Conservation (phyloP, 1,139 yeast species). For the Casaregolazyma suthepensis region DNA sequence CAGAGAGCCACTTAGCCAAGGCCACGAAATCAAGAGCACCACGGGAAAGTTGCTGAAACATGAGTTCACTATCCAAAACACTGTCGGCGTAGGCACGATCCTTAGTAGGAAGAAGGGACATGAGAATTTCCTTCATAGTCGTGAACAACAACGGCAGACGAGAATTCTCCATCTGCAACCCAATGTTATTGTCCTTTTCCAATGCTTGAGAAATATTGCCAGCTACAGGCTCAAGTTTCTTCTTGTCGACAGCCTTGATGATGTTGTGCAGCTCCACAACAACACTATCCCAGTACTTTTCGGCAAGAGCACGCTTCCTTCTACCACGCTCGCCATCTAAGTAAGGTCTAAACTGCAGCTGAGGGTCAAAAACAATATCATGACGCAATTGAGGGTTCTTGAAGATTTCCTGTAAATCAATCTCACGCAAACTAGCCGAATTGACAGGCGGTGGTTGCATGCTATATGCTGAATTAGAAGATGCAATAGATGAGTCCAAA, state of each 20-base stretch:
- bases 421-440: slow-evolving; percentile 74
- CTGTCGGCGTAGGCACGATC: slow-evolving; percentile 67
- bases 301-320: slow-evolving; percentile 67
- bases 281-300: slow-evolving; percentile 78
- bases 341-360: slow-evolving; percentile 86
- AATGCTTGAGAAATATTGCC: slow-evolving; percentile 1
- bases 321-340: slow-evolving; percentile 86
- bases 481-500: slow-evolving; percentile 13
- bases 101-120: slow-evolving; percentile 70
- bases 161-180: slow-evolving; percentile 25
- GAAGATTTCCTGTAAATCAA: slow-evolving; percentile 81
- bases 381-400: slow-evolving; percentile 91
- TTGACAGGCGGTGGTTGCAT: slow-evolving; percentile 72
- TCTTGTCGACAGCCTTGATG: slow-evolving; percentile 10
- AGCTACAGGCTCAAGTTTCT: slow-evolving; percentile 8
- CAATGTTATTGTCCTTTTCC: slow-evolving; percentile 5
- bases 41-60: slow-evolving; percentile 68
- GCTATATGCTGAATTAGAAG: slow-evolving; percentile 10
- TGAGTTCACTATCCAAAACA: slow-evolving; percentile 69
- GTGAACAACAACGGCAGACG: slow-evolving; percentile 63
- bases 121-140: slow-evolving; percentile 69
- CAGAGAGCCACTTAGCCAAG: slow-evolving; percentile 64
- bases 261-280: slow-evolving; percentile 47
- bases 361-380: slow-evolving; percentile 89
- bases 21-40: slow-evolving; percentile 63